Base-by-base conservation (phyloP, 192 early-diverging fungal species). In the Dissophora globulifera region DNA sequence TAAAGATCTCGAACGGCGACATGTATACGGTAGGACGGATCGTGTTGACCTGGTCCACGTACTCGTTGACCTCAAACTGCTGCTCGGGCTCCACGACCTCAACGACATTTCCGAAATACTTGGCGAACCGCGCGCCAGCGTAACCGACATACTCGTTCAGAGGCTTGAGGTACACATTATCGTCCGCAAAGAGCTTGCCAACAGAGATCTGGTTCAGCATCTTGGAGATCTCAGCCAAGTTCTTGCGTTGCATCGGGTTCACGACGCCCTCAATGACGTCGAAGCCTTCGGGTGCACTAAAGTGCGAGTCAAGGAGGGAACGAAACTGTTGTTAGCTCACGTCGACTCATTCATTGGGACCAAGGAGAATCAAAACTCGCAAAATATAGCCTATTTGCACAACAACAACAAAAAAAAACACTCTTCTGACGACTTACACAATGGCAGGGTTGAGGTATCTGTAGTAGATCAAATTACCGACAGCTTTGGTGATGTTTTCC, bases 361-460 rank as follows among this genome's bases (percentile, higher is more conserved):
- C n/a, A n/a, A n/a, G n/a, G n/a, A n/a, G n/a, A n/a, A n/a, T n/a
- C n/a, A n/a, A n/a, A n/a, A n/a, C n/a, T n/a, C n/a, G n/a, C n/a
- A n/a, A n/a, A n/a, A n/a, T n/a, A n/a, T n/a, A n/a, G n/a, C n/a
- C n/a, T n/a, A n/a, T n/a, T n/a, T n/a, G n/a, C n/a, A n/a, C n/a
- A n/a, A n/a, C n/a, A n/a, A n/a, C 20, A 31, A 62, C 33, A 59
- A 61, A 68, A 50, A 31, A 46, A 22, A 55, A 31, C 26, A 15
- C 32, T 1, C 31, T 38, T 51, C 16, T 5, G 9, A 63, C 20
- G 20, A 80, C 85, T 83, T 78, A 90, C 82, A 96, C 88, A 61
- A 99, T 98, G 4, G 93, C 97, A 20, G 98, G 98, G 81, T 95
- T 99, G 74, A 99, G 92, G 80, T 98, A 99, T 35, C 96, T 90